Base-by-base conservation (phyloP, 139 green algal genomes). In the Chlamydomonas sphaeroides region DNA sequence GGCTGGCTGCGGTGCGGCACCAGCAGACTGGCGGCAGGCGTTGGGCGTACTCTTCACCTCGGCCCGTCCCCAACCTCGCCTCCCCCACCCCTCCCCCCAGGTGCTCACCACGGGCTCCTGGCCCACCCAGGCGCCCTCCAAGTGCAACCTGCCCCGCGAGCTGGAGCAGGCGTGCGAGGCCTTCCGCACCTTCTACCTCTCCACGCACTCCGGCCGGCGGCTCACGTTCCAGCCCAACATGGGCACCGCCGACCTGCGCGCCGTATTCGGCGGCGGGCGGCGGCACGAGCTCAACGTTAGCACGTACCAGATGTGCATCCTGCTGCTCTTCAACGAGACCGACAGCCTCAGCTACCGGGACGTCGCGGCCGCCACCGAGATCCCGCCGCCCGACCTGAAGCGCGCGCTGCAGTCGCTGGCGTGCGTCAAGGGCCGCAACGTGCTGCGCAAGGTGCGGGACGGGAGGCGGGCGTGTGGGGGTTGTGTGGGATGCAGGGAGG, bases 161-260 rank as follows among this genome's bases (percentile, higher is more conserved):
- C 71, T 98, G 48, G 89, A 98, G 87, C 11, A 42, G 32, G 53
- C 65, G 5, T 90, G 87, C 73, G 89, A 95, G 35, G 75, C 88
- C 35, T 99, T 98, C 87, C 85, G 87, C 41, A 59, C 86, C 15
- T 99, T 97, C 89, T 99, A 99, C 89, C 89, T 97, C 20, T 68
- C 79, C 10, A 81, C 80, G 4, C 82, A 90, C 82, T 77, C n/a
- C 32, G 96, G 96, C 14, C 92, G 97, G n/a, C 92, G 93, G 85
- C 93, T 99, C 32, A 92, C 88, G n/a, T 99, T 96, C 96, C 97
- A 99, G 89, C 95, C 93, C 67, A 96, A 95, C 83, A 98, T 99
- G 97, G 97, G 97, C 85, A 97, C 88, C 15, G 94, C 94, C 28
- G 97, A 99, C 78, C 79, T 99, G 65, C 92, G 92, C 65, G 93